Conservation (phyloP, 2,329 filamentous ascomycete genomes). For the Aspergillus fumigatus region DNA sequence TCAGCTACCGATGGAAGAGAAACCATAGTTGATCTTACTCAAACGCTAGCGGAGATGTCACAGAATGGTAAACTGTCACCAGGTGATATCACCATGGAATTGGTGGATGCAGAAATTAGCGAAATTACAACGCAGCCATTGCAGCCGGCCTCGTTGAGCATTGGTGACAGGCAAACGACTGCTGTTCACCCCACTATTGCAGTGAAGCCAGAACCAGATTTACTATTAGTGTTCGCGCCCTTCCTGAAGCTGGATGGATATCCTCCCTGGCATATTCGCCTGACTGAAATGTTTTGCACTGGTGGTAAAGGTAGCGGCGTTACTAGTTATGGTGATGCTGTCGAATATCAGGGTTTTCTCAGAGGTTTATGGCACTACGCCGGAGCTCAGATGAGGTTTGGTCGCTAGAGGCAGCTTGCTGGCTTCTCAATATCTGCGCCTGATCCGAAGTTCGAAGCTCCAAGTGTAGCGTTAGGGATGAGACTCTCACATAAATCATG, state of each 20-base stretch:
- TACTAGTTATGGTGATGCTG: constrained; percentile 43
- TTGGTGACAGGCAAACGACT: not conserved
- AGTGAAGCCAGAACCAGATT: constrained; percentile 83
- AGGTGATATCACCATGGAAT: constrained; percentile 74
- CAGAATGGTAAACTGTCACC: constrained; percentile 79
- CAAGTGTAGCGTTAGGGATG: not conserved
- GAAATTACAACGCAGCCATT: constrained; percentile 46
- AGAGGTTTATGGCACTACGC: constrained; percentile 78
- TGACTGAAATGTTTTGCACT: constrained; percentile 86
- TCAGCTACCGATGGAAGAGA: constrained; percentile 86
- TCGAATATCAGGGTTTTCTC: constrained; percentile 93
- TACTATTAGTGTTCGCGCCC: constrained; percentile 82
- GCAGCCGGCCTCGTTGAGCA: constrained; percentile 7
- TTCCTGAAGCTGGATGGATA: constrained; percentile 83
- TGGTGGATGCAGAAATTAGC: constrained; percentile 83
- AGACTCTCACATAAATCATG: not conserved
- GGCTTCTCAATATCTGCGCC: not conserved
- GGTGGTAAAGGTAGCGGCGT: constrained; percentile 37
- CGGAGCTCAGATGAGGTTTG: constrained; percentile 82
- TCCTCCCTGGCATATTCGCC: constrained; percentile 89
- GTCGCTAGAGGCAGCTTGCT: constrained; percentile 41
- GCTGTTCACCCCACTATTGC: constrained; percentile 1
- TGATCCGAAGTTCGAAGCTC: not conserved
- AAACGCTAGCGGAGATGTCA: constrained; percentile 91
- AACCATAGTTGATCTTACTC: constrained; percentile 91